Conservation (phyloP, 495 filamentous ascomycete genomes). For the Aspergillus nanangensis region DNA sequence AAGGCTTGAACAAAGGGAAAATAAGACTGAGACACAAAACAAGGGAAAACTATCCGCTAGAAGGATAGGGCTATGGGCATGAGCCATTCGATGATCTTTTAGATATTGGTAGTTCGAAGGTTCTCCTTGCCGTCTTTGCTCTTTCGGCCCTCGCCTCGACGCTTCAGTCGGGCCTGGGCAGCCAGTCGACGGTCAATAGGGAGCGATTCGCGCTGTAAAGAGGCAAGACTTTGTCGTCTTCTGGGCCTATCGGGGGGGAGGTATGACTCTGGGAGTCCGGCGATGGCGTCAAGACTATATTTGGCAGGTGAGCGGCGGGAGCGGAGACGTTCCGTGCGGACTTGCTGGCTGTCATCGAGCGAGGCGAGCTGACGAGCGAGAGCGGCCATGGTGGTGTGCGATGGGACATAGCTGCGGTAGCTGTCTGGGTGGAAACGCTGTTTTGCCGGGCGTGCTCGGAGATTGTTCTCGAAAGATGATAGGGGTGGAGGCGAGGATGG, state of each 20-base stretch:
- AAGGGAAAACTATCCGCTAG: not conserved
- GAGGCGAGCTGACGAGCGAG: conserved; percentile 16
- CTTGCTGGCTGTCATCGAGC: conserved; percentile 15
- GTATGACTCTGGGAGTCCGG: conserved; percentile 11
- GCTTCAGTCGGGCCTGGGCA: conserved; percentile 58
- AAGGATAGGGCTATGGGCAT: not conserved
- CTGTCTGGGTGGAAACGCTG: conserved; percentile 16
- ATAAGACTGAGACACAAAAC: not conserved
- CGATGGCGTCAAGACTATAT: conserved; percentile 17
- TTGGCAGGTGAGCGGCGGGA: conserved; percentile 18
- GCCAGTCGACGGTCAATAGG: conserved; percentile 57
- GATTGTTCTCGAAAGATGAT: conserved; percentile 19
- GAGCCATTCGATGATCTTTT: too few species aligned
- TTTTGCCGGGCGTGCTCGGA: conserved; percentile 13
- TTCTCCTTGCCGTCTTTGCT: conserved; percentile 30
- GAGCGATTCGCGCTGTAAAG: conserved; percentile 38
- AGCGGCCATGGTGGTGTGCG: conserved; percentile 17
- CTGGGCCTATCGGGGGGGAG: conserved; percentile 32
- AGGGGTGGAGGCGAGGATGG: conserved; percentile 35
- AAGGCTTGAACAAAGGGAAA: not conserved
- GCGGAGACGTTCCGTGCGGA: conserved; percentile 13
- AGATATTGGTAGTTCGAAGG: too few species aligned
- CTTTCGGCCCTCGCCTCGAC: conserved; percentile 39
- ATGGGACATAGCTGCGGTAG: conserved; percentile 18
- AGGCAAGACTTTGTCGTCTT: conserved; percentile 25